Base-by-base conservation (phyloP, 805 yeast species). In the baker's yeast (Saccharomyces cerevisiae) region DNA sequence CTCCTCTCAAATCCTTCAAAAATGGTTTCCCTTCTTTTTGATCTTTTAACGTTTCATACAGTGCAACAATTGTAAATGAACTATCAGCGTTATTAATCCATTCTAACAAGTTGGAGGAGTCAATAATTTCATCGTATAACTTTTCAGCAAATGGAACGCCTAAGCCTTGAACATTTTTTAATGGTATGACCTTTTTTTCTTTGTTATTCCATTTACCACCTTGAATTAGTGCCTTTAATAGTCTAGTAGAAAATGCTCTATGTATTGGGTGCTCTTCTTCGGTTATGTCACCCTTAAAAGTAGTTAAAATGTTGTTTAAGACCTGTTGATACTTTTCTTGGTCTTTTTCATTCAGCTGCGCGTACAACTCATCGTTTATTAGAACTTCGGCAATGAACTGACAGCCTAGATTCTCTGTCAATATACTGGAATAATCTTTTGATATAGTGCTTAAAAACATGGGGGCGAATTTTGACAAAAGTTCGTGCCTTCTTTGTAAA, bases 171-270 rank as follows among this genome's bases (percentile, higher is more conserved):
- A 70, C 72, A 51, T 62, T 72, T 11, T 73, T 76, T 47, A 77
- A 60, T 54, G 76, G 76, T 54, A 64, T 77, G 49, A 77, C 72
- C 63, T 71, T 77, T 70, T 77, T 82, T 61, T 76, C 81, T 71
- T 83, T 81, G 64, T 77, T 79, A 64, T 84, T 83, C 86, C 89
- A 89, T 66, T 83, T 88, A 63, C 91, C 91, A 57, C 91, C 92
- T 70, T 87, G 95, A 59, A 89, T 85, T 62, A 89, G 74, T 0
- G 89, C 74, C 69, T 88, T 85, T 59, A 89, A 71, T 51, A 86
- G 74, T 74, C 97, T 82, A 2, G 89, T 77, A 28, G 87, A 79
- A 68, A 84, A 87, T 51, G 94, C 87, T 65, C 80, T 81, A 61
- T 79, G 82, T 60, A 87, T 76, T 54, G 88, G 78, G 67, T 87